Evolutionary conservation across 148 eudicot species (phyloP), one percentile per base, ranked within the genome.

Genomic region (Amaranthus palmeri): DNA sequence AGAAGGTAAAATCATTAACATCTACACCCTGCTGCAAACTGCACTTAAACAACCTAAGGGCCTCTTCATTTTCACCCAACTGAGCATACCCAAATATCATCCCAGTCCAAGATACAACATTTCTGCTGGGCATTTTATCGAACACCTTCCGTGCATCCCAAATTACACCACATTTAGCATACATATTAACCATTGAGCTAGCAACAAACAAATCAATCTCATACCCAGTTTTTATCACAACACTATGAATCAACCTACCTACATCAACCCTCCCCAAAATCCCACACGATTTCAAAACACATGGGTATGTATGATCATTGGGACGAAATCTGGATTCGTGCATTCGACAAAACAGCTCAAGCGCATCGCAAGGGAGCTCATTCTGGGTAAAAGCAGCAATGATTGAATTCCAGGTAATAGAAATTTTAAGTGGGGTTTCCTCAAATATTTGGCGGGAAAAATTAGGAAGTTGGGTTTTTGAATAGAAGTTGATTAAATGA

Each of bases 101-200:
- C 58, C 92, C 95, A 68, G 86, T 86, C 96, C 98, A 93, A 55
- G 98, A 87, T 72, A 93, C 96, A 46, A 88, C 96, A 84, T 88
- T 93, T 76, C 86, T 87, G 12, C 69, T 72, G 8, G 98, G 92
- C 96, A 93, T 90, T 87, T 79, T 84, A 67, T 88, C 88, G 41
- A 93, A 93, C 87, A 85, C 55, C 78, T 84, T 90, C 78, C 92
- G 69, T 1, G 95, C 96, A 72, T 81, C 86, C 67, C 67, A 10
- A 36, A 88, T 76, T 43, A 61, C 77, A 43, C 86, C 90, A 57
- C 95, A 93, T 81, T 93, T 93, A 0, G 86, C 85, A 73, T 93
- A 93, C 95, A 90, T 87, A 61, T 93, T 92, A 2, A 85, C 89
- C 54, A 87, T 73, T 14, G 95, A 87, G 69, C 96, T 93, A 55